Evolutionary conservation across 208 protist genomes (phyloP), one percentile per base, ranked within the genome.

Genomic region (Trypanosoma rangeli): DNA sequence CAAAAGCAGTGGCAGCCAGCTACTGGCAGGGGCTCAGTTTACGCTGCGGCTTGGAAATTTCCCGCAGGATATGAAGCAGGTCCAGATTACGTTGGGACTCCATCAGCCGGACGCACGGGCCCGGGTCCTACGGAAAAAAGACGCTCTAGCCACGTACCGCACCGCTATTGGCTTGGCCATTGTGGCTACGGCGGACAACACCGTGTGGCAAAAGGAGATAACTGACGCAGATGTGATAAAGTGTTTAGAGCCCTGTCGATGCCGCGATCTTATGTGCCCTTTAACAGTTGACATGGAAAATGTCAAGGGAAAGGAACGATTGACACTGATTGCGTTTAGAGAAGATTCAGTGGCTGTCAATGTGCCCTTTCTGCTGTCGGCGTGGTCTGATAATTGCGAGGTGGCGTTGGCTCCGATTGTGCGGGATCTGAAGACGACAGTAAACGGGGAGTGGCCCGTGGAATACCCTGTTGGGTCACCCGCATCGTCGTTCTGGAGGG

Each of bases 21-120:
- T 78, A 8, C 20, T 64, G 46, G 37, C 55, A 28, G 67, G 77
- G 31, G 33, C 49, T 31, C 73, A 78, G 57, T 94, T 84, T 58
- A 77, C 82, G 29, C 64, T 90, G 24, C 35, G 68, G 26, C 64
- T 90, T n/a, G 67, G 65, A 10, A 68, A 78, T 12, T 65, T 85
- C 24, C 73, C 74, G 44, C 53, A 24, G 49, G 74, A 37, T 54
- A 44, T 67, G 35, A 61, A 83, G 4, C 68, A 58, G 29, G 33
- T 87, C 12, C 76, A 88, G 66, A 76, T 94, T 48, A 55, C 73
- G 56, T 31, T 93, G 39, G 88, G 86, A 0, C 65, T 96, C 29
- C 91, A 96, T 57, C 91, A 89, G 31, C 63, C 68, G 8, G 91
- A 96, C 67, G 80, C 85, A 26, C 86, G 89, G 28, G 76, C 87